Evolutionary conservation across 2,329 filamentous ascomycete genomes (phyloP), one percentile per base, ranked within the genome.

Genomic region (Fusarium secorum): DNA sequence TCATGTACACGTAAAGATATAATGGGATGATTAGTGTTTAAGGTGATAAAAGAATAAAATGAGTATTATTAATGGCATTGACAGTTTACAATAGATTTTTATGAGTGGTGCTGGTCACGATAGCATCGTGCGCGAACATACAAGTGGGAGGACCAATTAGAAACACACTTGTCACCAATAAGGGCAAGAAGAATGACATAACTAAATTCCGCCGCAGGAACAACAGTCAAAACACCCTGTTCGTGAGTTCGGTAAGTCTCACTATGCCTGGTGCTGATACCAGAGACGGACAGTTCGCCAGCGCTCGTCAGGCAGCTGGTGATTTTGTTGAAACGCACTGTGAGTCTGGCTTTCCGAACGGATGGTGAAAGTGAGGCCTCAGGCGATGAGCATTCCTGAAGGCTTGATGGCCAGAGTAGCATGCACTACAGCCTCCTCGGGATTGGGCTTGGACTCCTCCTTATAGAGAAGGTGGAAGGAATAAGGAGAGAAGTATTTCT

Each of bases 331-430:
- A 35, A 35, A 18, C 33, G 3, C 15, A 17, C 1, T 0, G 9
- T 10, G 6, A 11, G 15, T 6, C 15, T 4, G 6, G 4, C 39
- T 17, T 17, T 22, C 9, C 1, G 2, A 22, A 22, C 10, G 0
- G 4, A 17, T 41, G 5, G 39, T 22, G 39, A 41, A 5, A 22
- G 1, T 5, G 39, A 22, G 4, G 9, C n/a, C 9, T 39, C 22
- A 8, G 38, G 13, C 8, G n/a, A 39, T 10, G 20, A 15, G 38
- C 0, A 14, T 9, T n/a, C 0, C 38, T 10, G 3, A 14, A 15
- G 8, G 5, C 5, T 39, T 39, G 20, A 15, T 0, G 13, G 13
- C 38, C 38, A 22, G n/a, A 41, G n/a, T 17, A 17, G 2, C 5
- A 41, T 41, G 10, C 14, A 22, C 39, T n/a, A 11, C n/a, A 11